Base-by-base conservation (phyloP, 495 filamentous ascomycete genomes). In the Cudoniella acicularis region DNA sequence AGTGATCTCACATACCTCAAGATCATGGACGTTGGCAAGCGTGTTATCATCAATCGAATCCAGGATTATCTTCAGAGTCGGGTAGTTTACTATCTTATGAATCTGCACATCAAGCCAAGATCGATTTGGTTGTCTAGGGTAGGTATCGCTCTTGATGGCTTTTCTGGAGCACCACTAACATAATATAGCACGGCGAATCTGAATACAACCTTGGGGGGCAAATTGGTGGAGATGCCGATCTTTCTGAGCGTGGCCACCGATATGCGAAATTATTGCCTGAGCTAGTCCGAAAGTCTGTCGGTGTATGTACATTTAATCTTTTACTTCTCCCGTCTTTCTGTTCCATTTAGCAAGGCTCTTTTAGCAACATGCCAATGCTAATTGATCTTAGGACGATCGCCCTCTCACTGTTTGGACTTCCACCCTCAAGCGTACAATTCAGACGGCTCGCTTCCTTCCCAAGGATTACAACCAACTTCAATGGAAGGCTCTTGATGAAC, bases 401-500 rank as follows among this genome's bases (percentile, higher is more conserved):
- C 87, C 89, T 59, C 81, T 98, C 45, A 96, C 92, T 1, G 90
- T 97, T 64, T 98, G 94, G 94, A 98, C 94, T 1, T 97, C 93
- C 0, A 98, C 94, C 0, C 79, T 98, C 22, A 88, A 87, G 69
- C 89, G 94, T 52, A 98, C 94, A 1, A 96, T 94, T 67, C 87
- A 91, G 58, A 96, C 92, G 0, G 93, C 92, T 10, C 85, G 88
- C 30, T 88, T 87, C 69, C 81, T 98, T 2, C 84, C 87, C 1
- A 70, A 76, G 52, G 79, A 84, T 47, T 96, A 88, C 69, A 89
- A 92, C 64, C 94, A 95, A 72, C 82, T 98, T 27, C 90, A 96
- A 72, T 98, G 94, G 94, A 98, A 98, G 75, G 94, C 94, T 8
- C 82, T 98, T 2, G 94, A 98, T 70, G 94, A 98, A 74, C 86